Base-by-base conservation (phyloP, 257 asterid genomes). In the Sherardia arvensis region DNA sequence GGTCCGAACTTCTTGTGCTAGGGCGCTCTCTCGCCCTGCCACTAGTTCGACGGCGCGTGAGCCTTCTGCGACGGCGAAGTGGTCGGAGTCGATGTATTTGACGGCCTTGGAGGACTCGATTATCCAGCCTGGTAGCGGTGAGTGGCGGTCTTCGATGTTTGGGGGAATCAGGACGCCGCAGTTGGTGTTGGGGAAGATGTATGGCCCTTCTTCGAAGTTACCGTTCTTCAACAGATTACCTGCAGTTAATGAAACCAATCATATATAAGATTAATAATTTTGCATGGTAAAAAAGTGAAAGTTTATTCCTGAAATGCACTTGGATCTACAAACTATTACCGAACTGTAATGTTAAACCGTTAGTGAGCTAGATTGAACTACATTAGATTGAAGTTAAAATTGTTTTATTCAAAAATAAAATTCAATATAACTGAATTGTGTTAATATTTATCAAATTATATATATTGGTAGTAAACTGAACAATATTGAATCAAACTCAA, bases 211-310 rank as follows among this genome's bases (percentile, higher is more conserved):
- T 72, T 90, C 97, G 38, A 90, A 87, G 70, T 87, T 78, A 0
- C 97, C 97, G 60, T 90, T 87, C 73, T 87, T 90, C 79, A 90
- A 65, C 78, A 85, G 66, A 81, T 84, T 87, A 14, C 94, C 97
- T 89, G 65, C 54, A 59, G 3, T 15, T 17, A 22, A 36, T 15
- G 8, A 29, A 21, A 4, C 1, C 18, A 1, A n/a, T n/a, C n/a
- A n/a, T n/a, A n/a, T n/a, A n/a, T n/a, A n/a, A n/a, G n/a, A n/a
- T n/a, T n/a, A n/a, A n/a, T n/a, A n/a, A n/a, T n/a, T n/a, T n/a
- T 32, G 36, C 36, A 32, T 33, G 40, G 10, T 33, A 33, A 33
- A 33, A 33, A 33, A 33, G 40, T 8, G 7, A 9, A 8, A 9
- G 12, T 8, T n/a, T n/a, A 33, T 33, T 33, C 7, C 38, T 6